phyloP scores from a whole-genome alignment of 2,329 filamentous ascomycete species.

The Penicillium sp. region DNA sequence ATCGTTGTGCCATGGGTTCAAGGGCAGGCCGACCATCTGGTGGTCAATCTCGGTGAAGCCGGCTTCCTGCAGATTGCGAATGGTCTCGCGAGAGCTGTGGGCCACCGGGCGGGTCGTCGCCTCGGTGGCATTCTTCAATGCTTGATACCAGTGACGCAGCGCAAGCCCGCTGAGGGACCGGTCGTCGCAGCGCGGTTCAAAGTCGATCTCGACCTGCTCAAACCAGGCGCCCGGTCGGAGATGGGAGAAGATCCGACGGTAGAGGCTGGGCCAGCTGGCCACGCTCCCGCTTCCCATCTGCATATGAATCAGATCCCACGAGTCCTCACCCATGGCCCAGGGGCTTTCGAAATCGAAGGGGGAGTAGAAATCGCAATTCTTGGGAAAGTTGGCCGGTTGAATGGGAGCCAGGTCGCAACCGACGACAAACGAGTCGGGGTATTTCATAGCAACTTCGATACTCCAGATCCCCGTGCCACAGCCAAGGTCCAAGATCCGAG shows the following conservation, averaged over 20 bases:
- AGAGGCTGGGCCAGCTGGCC: slow-evolving; percentile 66
- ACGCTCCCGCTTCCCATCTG: slow-evolving; percentile 75
- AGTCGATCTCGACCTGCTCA: slow-evolving; percentile 88
- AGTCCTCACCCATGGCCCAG: slow-evolving; percentile 62
- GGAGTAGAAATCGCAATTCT: slow-evolving; percentile 59
- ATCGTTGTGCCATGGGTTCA: slow-evolving; percentile 67
- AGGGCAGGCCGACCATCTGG: slow-evolving; percentile 60
- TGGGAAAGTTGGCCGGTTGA: slow-evolving; percentile 63
- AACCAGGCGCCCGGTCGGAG: slow-evolving; percentile 71
- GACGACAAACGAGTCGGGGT: slow-evolving; percentile 53
- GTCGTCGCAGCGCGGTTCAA: slow-evolving; percentile 66
- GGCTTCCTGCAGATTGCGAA: slow-evolving; percentile 57
- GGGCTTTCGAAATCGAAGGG: slow-evolving; percentile 71
- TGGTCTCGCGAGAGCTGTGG: slow-evolving; percentile 54
- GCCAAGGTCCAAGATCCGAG: slow-evolving; percentile 61
- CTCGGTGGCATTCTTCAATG: slow-evolving; percentile 62
- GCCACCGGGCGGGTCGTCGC: slow-evolving; percentile 59
- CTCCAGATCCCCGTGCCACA: slow-evolving; percentile 90
- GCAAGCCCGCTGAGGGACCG: slow-evolving; percentile 52
- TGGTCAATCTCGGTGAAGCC: slow-evolving; percentile 79
- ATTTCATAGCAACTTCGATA: slow-evolving; percentile 72
- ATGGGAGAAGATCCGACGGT: slow-evolving; percentile 65
- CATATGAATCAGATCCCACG: slow-evolving; percentile 79
- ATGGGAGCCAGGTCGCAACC: slow-evolving; percentile 59
- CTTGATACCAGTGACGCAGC: slow-evolving; percentile 63